Base-by-base conservation (phyloP, 768 basidiomycete species). In the Lepiota brunneoincarnata region DNA sequence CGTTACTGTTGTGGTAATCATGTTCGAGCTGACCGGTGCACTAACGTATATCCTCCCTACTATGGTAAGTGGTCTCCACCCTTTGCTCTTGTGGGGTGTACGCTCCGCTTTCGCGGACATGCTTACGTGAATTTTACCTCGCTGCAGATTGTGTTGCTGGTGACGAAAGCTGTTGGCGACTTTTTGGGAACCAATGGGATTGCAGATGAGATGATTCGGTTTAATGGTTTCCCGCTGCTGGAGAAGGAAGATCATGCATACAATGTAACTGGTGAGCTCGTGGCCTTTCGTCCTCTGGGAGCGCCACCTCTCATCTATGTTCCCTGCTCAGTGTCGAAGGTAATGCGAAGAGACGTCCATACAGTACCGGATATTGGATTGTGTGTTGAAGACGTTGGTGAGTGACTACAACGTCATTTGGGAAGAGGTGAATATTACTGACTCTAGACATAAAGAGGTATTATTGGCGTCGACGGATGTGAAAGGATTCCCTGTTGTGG, bases 21-120 rank as follows among this genome's bases (percentile, higher is more conserved):
- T 99, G 94, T 98, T 98, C 67, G 96, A 98, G 64, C 78, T 99
- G 17, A 99, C 97, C 3, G 97, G 97, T 11, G 96, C 97, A 5
- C 69, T 98, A 63, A 98, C 93, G 17, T 98, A 99, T 65, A 95
- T 98, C 60, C 72, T 99, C 23, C 97, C 97, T 5, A 95, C 93
- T 12, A 99, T 99, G 97, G 96, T 94, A 59, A 61, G 79, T 44
- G 4, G 2, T 3, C 31, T 31, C 48, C 58, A 42, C 46, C 41
- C 15, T 23, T 36, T 17, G 39, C 37, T 26, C 23, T 38, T 18
- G 18, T n/a, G n/a, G n/a, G n/a, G n/a, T n/a, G 18, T 31, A 10
- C 31, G 31, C 31, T 9, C 31, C 31, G 31, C 6, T 31, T 31
- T 14, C 41, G 23, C 17, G 39, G 3, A 10, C 45, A 18, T 15